Percentiles rank a stretch among this genome's conserved stretches.
phyloP scores from a whole-genome alignment of 257 asterid species.

The Nicotiana knightiana region DNA sequence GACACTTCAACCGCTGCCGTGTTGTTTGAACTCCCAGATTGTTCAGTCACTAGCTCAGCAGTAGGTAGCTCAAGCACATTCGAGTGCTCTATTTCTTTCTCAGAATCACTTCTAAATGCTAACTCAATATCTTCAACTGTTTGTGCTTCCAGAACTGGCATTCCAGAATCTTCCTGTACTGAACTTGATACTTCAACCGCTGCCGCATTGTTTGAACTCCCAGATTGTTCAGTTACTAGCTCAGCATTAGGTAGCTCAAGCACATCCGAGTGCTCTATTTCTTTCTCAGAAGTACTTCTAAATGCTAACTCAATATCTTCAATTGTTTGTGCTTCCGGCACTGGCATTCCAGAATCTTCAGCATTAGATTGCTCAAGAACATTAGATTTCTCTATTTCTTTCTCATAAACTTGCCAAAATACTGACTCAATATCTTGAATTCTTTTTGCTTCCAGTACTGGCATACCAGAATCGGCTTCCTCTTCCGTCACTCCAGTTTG shows the following conservation, averaged over 20 bases:
- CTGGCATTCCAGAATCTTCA: constrained; percentile 19
- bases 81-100: not conserved
- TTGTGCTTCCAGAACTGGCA: not conserved
- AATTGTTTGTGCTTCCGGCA: constrained; percentile 25
- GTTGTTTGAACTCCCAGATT: not conserved
- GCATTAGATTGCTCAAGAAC: not conserved
- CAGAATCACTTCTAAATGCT: not conserved
- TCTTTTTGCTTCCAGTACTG: constrained; percentile 29
- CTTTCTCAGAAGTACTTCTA: constrained; percentile 10
- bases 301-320: constrained; percentile 28
- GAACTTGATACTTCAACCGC: not conserved
- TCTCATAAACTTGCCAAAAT: constrained; percentile 19
- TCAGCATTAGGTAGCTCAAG: not conserved
- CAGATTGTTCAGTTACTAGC: not conserved
- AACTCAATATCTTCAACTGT: not conserved
- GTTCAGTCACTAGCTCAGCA: no score
- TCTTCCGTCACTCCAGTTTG: constrained; percentile 14
- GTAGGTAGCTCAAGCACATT: not conserved
- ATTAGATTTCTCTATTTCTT: constrained; percentile 1
- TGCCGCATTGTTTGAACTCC: not conserved
- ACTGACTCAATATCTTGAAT: constrained; percentile 21
- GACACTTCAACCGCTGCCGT: not conserved
- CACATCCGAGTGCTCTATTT: not conserved
- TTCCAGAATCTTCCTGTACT: not conserved
- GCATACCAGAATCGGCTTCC: constrained; percentile 12